Base-by-base conservation (phyloP, 1,139 yeast species). In the Scheffersomyces parashehatae region DNA sequence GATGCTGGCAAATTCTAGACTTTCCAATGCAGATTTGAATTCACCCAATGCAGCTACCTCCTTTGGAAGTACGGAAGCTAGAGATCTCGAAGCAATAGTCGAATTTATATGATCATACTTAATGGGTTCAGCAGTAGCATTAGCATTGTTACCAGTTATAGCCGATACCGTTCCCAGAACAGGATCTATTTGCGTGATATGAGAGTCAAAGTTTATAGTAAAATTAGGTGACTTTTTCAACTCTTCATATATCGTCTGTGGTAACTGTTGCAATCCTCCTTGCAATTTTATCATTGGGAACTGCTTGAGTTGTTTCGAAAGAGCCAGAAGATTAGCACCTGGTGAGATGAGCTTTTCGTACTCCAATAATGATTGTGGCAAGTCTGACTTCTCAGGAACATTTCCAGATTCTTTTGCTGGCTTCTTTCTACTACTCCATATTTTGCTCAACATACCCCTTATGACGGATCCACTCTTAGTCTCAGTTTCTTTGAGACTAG, bases 391-490 rank as follows among this genome's bases (percentile, higher is more conserved):
- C 2, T 46, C 39, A 1, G 67, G 52, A 10, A 67, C 41, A 16
- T 4, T 4, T 6, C 26, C 8, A 6, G 26, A 20, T 36, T 36
- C 33, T 12, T 40, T 11, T 10, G 35, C 40, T 39, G 6, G 9
- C 32, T 20, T 40, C 48, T 36, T 40, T 41, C 44, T 40, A 45
- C 47, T 44, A 29, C 35, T 40, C 36, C 34, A 39, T 42, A 54
- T 13, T 28, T 51, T 50, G 35, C 52, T 50, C 3, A 65, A 16
- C 51, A 66, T 49, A 3, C 67, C 60, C 42, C 70, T 75, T 0
- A 81, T 52, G 3, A 88, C 62, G 1, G 90, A 83, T 0, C 90
- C 88, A 49, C 80, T 67, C 6, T 76, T 62, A n/a, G 67, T 58
- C 59, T 88, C 97, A 42, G 81, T 62, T 16, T 75, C 67, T 40